Evolutionary conservation across 805 yeast genomes (phyloP), one percentile per base, ranked within the genome.

Genomic region (Groenewaldozyma salmanticensis): DNA sequence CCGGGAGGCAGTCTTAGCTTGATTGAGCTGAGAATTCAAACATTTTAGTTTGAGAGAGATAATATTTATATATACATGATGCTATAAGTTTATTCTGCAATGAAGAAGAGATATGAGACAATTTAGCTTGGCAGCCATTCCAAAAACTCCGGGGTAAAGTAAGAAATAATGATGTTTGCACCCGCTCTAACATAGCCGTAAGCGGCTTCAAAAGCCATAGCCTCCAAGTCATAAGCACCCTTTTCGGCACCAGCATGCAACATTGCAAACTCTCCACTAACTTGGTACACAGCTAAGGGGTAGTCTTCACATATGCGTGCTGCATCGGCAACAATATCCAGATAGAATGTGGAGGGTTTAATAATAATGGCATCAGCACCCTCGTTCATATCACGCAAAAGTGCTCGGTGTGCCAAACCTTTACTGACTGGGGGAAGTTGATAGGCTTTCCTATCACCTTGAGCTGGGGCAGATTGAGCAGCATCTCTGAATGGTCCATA

Each of bases 401-500:
- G 66, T 1, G 98, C 98, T 48, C 98, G 70, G 54, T 94, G 81
- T 6, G 97, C 98, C 43, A 92, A 70, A 0, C 98, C 98, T 37
- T 83, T 74, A 20, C 94, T 96, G 16, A 87, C 94, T 3, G 88
- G 73, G 6, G 98, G 98, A 45, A 92, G 71, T 66, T 92, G 98
- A 62, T 92, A 92, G 49, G 85, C 75, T 59, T 79, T 83, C 59
- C 98, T 76, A 62, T 92, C 96, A 41, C 98, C 98, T 45, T 75
- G 71, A 17, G 84, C 72, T 6, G 98, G 97, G 3, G 79, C 70
- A 39, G 94, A 81, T 29, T 94, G 92, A 2, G 97, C 98, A 35
- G 96, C 96, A 53, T 92, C 98, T 60, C 98, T 74, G 70, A 92
- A 92, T 3, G 98, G 98, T 1, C 98, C 98, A 59, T 92, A 92